These are phyloP conservation scores for Epichloe bromicola DNA, from an alignment of 2,329 filamentous ascomycete genomes.

Conservation along the genomic window DNA sequence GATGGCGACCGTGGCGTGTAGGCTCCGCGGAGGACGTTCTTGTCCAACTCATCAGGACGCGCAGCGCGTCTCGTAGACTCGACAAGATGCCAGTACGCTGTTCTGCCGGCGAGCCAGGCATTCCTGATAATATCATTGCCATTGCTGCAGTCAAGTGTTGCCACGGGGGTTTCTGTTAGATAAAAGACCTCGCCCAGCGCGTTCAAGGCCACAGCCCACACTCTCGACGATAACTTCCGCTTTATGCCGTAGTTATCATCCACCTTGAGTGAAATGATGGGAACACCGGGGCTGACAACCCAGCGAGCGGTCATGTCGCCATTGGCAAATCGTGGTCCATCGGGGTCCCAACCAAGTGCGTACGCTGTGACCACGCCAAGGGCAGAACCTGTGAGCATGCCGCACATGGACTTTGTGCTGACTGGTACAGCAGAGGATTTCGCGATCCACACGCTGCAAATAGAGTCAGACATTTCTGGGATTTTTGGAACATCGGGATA, in stretches of 20 bases:
- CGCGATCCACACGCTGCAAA: slow-evolving; percentile 79
- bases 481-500: slow-evolving; percentile 66
- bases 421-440: slow-evolving; percentile 63
- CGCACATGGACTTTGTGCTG: slow-evolving; percentile 63
- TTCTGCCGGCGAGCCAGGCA: slow-evolving; percentile 71
- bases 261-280: slow-evolving; percentile 70
- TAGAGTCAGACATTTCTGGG: slow-evolving; percentile 53
- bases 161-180: slow-evolving; percentile 55
- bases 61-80: slow-evolving; percentile 64
- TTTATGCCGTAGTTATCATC: slow-evolving; percentile 70
- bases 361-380: slow-evolving; percentile 74
- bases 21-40: slow-evolving; percentile 52
- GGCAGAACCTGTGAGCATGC: slow-evolving; percentile 73
- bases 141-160: slow-evolving; percentile 34
- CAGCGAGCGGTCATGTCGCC: slow-evolving; percentile 80
- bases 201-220: slow-evolving; percentile 91
- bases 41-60: slow-evolving; percentile 59
- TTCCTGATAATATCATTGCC: slow-evolving; percentile 46
- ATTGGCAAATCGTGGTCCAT: slow-evolving; percentile 49
- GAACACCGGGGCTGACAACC: slow-evolving; percentile 84
- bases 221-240: slow-evolving; percentile 54
- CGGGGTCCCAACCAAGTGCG: slow-evolving; percentile 48
- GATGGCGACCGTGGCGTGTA: slow-evolving; percentile 74
- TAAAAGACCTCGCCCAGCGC: slow-evolving; percentile 88
- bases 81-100: slow-evolving; percentile 67